Evolutionary conservation across 225 moss, liverwort and hornwort genomes (phyloP).

Genomic region (Pleurozium schreberi): DNA sequence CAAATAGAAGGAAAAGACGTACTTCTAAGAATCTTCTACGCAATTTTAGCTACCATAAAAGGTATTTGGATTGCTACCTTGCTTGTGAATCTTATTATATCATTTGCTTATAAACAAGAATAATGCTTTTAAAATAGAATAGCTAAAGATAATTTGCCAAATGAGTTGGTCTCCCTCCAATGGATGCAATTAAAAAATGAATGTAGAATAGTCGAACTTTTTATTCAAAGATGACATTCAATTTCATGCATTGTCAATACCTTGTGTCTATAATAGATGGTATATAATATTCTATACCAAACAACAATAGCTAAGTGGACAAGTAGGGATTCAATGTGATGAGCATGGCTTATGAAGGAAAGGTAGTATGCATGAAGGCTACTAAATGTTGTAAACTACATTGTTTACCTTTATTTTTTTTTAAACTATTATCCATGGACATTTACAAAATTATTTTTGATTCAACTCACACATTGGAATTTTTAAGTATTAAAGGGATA

Average conservation of each 20-base stretch:
- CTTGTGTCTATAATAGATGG: too few species aligned
- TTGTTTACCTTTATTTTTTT: background rate
- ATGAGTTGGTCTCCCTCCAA: background rate
- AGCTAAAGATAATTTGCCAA: background rate
- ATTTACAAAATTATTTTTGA: background rate
- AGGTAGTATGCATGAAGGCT: too few species aligned
- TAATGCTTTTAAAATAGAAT: background rate
- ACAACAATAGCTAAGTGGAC: too few species aligned
- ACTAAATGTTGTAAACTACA: background rate
- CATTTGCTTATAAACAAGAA: background rate
- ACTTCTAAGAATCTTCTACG: background rate
- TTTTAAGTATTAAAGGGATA: background rate
- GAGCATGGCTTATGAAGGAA: too few species aligned
- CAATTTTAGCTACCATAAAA: background rate
- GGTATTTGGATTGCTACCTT: background rate
- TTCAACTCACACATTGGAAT: background rate
- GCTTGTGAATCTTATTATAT: background rate
- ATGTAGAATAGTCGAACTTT: background rate
- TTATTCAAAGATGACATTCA: too few species aligned
- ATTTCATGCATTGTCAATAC: too few species aligned
- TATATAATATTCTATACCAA: too few species aligned
- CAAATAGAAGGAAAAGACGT: background rate
- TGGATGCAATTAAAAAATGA: background rate
- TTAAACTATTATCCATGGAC: fast-evolving
- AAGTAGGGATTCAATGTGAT: too few species aligned